Conservation (phyloP, 1,284 basidiomycete genomes). For the Apiotrichum gracile region DNA sequence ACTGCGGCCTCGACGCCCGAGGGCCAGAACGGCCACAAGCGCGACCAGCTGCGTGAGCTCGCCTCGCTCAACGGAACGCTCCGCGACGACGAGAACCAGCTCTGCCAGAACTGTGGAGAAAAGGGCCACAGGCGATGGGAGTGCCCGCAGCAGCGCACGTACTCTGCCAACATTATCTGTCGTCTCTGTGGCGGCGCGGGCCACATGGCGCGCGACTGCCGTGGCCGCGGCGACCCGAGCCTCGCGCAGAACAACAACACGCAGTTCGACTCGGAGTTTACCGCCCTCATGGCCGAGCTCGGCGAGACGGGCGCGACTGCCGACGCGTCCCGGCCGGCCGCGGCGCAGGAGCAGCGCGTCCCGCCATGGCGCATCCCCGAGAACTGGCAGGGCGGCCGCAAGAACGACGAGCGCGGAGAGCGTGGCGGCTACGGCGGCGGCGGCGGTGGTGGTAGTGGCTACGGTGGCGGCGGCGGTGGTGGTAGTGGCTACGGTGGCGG, state of each 20-base stretch:
- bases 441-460: conserved; percentile 8
- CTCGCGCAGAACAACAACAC: conserved; percentile 46
- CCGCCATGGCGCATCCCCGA: conserved; percentile 51
- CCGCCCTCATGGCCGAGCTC: conserved; percentile 93
- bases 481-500: conserved; percentile 1
- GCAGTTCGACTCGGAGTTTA: conserved; percentile 91
- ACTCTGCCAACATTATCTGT: conserved; percentile 96
- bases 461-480: conserved; percentile 22
- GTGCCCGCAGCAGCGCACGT: conserved; percentile 92
- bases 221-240: conserved; percentile 52
- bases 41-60: conserved; percentile 95
- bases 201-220: conserved; percentile 95
- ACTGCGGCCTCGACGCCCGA: conserved; percentile 98
- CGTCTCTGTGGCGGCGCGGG: conserved; percentile 87
- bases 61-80: conserved; percentile 97
- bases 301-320: conserved; percentile 63
- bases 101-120: conserved; percentile 96
- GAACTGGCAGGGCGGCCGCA: conserved; percentile 47
- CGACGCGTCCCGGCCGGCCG: conserved; percentile 17
- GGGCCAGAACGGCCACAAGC: conserved; percentile 98
- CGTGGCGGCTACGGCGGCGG: conserved; percentile 20
- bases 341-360: conserved; percentile 34
- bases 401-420: conserved; percentile 9
- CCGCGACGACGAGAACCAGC: conserved; percentile 98
- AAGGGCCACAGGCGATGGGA: conserved; percentile 84